phyloP scores from a whole-genome alignment of 345 rosid species.

The Syzygium oleosum region DNA sequence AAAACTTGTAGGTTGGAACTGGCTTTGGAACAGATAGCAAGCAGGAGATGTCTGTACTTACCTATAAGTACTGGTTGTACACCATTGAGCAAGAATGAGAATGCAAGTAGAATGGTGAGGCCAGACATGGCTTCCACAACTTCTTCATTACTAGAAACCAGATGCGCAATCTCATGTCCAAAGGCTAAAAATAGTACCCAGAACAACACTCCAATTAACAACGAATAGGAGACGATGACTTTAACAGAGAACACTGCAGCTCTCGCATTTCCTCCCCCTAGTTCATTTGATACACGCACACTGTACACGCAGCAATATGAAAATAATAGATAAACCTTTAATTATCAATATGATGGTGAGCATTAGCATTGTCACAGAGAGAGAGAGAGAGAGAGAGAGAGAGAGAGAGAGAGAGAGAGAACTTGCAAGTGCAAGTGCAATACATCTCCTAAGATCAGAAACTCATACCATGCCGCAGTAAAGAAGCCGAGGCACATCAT shows the following conservation, averaged over 20 bases:
- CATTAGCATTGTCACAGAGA: not conserved
- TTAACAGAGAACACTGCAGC: constrained; percentile 49
- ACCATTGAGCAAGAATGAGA: constrained; percentile 57
- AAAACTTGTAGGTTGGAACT: not conserved
- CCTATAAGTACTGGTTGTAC: constrained; percentile 59
- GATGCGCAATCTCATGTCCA: constrained; percentile 25
- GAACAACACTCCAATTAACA: constrained; percentile 26
- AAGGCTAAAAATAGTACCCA: constrained; percentile 29
- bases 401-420: not conserved
- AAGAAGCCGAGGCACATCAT: constrained; percentile 55
- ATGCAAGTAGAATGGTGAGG: constrained; percentile 48
- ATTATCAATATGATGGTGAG: not conserved
- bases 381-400: not conserved
- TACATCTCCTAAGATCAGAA: not conserved
- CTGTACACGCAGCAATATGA: constrained; percentile 6
- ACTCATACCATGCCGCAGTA: constrained; percentile 30
- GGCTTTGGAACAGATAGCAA: not conserved
- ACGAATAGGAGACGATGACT: constrained; percentile 24
- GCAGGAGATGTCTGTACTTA: not conserved
- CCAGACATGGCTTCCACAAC: constrained; percentile 34
- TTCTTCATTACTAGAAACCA: constrained; percentile 24
- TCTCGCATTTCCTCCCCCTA: constrained; percentile 47
- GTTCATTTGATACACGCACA: constrained; percentile 60
- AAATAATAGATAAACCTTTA: not conserved
- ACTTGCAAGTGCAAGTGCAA: not conserved